Evolutionary conservation across 495 filamentous ascomycete species (phyloP).

Genomic region (Zalerion maritima): DNA sequence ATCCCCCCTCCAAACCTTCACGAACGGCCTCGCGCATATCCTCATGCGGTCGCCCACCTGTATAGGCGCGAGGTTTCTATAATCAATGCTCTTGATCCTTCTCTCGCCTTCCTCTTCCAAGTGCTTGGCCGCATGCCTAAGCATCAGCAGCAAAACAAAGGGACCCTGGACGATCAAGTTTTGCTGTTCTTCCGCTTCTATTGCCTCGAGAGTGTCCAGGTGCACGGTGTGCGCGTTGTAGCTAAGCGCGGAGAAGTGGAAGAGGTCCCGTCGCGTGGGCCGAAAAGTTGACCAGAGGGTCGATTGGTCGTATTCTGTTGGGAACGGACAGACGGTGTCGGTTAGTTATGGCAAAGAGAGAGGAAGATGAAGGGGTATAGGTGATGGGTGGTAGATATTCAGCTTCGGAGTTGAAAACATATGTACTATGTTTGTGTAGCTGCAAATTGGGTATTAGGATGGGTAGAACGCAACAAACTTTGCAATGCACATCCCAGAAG

Average conservation of each 20-base stretch:
- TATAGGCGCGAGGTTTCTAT: slow-evolving; percentile 70
- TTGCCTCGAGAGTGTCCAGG: slow-evolving; percentile 57
- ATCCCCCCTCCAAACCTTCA: neutral
- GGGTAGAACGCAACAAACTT: too few species aligned
- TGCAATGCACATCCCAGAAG: too few species aligned
- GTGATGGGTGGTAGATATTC: slow-evolving; percentile 5
- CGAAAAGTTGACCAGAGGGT: slow-evolving; percentile 45
- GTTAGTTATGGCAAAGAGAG: too few species aligned
- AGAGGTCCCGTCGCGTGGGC: slow-evolving; percentile 53
- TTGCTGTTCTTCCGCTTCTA: slow-evolving; percentile 55
- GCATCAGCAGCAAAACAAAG: slow-evolving; percentile 58
- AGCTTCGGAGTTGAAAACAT: too few species aligned
- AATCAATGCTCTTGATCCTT: slow-evolving; percentile 44
- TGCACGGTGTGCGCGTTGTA: slow-evolving; percentile 83
- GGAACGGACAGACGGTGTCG: slow-evolving; percentile 9
- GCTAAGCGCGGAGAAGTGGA: slow-evolving; percentile 72
- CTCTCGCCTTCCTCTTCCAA: slow-evolving; percentile 6
- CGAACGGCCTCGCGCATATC: slow-evolving; percentile 35
- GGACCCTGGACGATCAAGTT: slow-evolving; percentile 77
- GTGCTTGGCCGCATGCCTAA: slow-evolving; percentile 38
- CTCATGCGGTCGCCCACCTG: slow-evolving; percentile 52
- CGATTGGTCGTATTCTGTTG: too few species aligned
- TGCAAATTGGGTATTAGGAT: too few species aligned
- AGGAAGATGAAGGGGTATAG: slow-evolving; percentile 10
- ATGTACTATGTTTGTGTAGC: too few species aligned